Evolutionary conservation across 2,329 filamentous ascomycete genomes (phyloP), one percentile per base, ranked within the genome.

Genomic region (Raffaelea arxii): DNA sequence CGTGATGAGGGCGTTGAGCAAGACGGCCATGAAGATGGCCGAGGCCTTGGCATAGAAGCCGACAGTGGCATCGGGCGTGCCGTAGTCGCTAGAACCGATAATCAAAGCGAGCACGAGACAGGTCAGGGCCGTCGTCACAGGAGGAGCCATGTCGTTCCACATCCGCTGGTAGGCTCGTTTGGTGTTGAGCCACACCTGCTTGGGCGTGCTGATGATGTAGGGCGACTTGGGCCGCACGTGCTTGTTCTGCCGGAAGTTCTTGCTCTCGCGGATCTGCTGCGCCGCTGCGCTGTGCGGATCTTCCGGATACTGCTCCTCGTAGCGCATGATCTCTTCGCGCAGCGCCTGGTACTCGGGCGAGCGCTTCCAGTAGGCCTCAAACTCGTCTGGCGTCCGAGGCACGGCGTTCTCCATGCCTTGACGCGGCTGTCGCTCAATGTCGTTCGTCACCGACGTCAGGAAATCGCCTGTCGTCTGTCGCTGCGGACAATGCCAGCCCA

Each of bases 1-100:
- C 60, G 80, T 85, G 53, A 82, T 75, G 58, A 92, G 91, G 35
- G 86, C 87, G 62, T 91, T 94, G 69, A 92, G 80, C 51, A 95
- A 70, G 57, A 89, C 80, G 53, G 86, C 85, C 61, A 94, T 92
- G 77, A 94, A 95, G 43, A 95, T 70, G 18, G 94, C 72, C 32
- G 85, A 82, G 52, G 84, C 85, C 52, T 88, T 80, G 56, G 79
- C 75, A 22, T 44, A 54, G 47, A 54, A 54, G 46, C 80, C 82
- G 2, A 62, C 61, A 0, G 48, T 53, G 4, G 52, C 49, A 23
- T 54, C 42, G 32, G 50, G 48, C 11, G 45, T 54, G 18, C 47
- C 47, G 44, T 54, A 54, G 11, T 51, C 42, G 6, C 43, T 38
- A 2, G 52, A 54, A 16, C 52, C 52, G 32, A 54, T 53, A 16